Evolutionary conservation across 306 rosid genomes (phyloP), one percentile per base, ranked within the genome.

Genomic region (Cicer bijugum): DNA sequence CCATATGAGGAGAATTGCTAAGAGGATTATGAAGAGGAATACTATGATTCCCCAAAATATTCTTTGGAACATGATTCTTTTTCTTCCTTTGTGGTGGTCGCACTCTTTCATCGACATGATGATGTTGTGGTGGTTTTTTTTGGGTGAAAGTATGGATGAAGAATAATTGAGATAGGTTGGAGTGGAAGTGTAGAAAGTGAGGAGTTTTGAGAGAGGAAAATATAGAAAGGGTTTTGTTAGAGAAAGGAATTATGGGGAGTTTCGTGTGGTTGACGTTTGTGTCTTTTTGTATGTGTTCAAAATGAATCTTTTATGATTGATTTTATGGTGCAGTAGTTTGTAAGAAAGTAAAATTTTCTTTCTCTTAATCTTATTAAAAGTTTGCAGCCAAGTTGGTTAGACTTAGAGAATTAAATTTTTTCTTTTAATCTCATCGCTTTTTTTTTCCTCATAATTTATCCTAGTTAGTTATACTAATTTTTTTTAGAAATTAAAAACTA

Each of bases 1-100:
- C 97, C 97, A 95, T 42, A 92, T 51, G 19, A 95, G 23, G 2
- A 95, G 92, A 63, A 95, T 82, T 0, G 79, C 70, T 1, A 91
- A 1, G 0, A 95, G 80, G 5, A 95, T 45, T 38, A 95, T 6
- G 86, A 95, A 76, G 64, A 67, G 72, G 78, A 95, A 84, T 60
- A 90, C 53, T 0, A 89, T 44, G 53, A 90, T 11, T 2, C 81
- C 38, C 11, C 78, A 86, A 75, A 82, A 84, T 66, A 81, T 11
- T 28, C 50, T 61, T 5, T 15, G 60, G 82, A 44, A 7, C 5
- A 28, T 8, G 17, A 0, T 55, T 4, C 81, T 69, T 59, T 86
- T 16, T n/a, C 0, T 38, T 0, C 84, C 60, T 35, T 66, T 59
- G 82, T 92, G 97, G 83, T 81, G 65, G 0, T 80, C 82, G 65